Evolutionary conservation across 352 stramenopile species (phyloP), one percentile per base, ranked within the genome.

Genomic region (Globisporangium mamillatum): DNA sequence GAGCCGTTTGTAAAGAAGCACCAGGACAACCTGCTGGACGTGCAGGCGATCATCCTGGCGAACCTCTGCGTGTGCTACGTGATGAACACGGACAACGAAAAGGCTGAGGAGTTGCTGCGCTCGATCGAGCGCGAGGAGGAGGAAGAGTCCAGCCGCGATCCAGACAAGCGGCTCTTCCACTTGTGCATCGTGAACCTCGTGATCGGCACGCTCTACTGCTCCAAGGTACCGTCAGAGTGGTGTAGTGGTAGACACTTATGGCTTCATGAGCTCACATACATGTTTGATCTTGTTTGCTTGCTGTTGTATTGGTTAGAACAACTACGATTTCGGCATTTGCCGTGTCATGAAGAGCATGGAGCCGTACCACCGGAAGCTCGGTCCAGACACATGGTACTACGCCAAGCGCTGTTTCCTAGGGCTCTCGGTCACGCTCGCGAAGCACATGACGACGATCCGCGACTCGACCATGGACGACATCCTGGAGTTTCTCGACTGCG

Each of bases 141-240:
- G 60, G 81, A 95, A 29, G 82, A 97, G 60, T 88, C 85, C 22
- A 86, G 76, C 55, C 88, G 88, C 25, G 90, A 98, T 29, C 91
- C 93, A 0, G 88, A 98, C 36, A 96, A 98, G 69, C 79, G 91
- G 34, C 81, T 92, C 56, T 94, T 97, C 72, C 96, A 99, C 71
- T 80, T 98, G n/a, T 99, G 96, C 75, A 99, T 99, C 62, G 93
- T 99, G 59, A 99, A 99, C 73, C 85, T 99, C 14, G 95, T 98
- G 38, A 99, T 99, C 68, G 97, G 96, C 46, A 99, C 95, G 63
- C 84, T 99, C 27, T 99, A 99, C 76, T 99, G 96, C 81, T 96
- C 95, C 70, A 99, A 98, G 56, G 56, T 61, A n/a, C 5, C 20
- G 27, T 60, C 2, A 7, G 72, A 81, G 79, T 10, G 4, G 54